phyloP scores from a whole-genome alignment of 2,329 filamentous ascomycete genomes.

The Mycosphaerella sp. region DNA sequence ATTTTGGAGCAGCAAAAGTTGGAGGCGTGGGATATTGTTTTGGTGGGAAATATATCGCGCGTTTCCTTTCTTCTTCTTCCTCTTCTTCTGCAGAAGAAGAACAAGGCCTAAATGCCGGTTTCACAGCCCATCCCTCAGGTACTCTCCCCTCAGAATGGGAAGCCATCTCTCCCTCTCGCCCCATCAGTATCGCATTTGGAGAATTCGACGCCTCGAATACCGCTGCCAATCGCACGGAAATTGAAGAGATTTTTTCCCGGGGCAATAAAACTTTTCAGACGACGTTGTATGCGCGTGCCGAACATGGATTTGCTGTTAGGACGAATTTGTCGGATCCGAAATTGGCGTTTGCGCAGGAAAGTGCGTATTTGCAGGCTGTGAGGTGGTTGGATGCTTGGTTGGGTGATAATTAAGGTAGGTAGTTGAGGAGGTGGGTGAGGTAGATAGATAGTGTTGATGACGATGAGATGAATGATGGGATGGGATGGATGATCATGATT shows the following conservation, averaged over 20 bases:
- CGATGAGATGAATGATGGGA: no score
- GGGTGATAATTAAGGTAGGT: no score
- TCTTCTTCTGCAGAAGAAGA: no score
- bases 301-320: conserved; percentile 34
- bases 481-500: no score
- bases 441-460: no score
- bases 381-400: conserved; percentile 34
- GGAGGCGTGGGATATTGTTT: conserved; percentile 69
- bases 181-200: conserved; percentile 55
- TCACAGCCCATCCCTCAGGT: conserved; percentile 64
- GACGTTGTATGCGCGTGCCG: conserved; percentile 30
- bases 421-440: no score
- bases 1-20: conserved; percentile 48
- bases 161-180: conserved; percentile 51
- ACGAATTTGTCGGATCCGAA: conserved; percentile 27
- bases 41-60: conserved; percentile 66
- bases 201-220: conserved; percentile 18
- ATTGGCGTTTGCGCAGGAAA: conserved; percentile 34
- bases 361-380: conserved; percentile 31
- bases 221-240: conserved; percentile 20
- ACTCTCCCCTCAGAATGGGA: conserved; percentile 59
- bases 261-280: conserved; percentile 32
- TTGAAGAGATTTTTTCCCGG: conserved; percentile 27
- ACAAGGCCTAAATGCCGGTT: conserved; percentile 53
- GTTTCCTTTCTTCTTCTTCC: conserved; percentile 52